Conservation (phyloP, 2,329 filamentous ascomycete genomes). For the Catunica adiposa region DNA sequence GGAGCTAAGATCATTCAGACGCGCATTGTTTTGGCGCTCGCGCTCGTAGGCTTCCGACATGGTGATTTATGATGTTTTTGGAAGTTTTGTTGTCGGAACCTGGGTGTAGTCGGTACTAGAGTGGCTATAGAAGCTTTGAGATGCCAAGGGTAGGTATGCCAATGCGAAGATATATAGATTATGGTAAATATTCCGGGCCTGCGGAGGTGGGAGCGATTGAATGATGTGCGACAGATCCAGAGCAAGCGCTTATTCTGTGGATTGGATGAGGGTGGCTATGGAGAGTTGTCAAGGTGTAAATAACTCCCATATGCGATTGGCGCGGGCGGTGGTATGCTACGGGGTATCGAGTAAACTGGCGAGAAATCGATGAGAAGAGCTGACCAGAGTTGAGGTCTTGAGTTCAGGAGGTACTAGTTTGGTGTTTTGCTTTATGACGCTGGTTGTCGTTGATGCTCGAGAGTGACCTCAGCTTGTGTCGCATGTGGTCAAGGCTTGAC, state of each 20-base stretch:
- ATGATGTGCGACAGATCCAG: too few relatives aligned
- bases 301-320: neutral
- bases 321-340: neutral
- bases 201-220: too few relatives aligned
- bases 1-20: slow-evolving; percentile 73
- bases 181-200: too few relatives aligned
- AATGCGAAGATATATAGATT: too few relatives aligned
- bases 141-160: too few relatives aligned
- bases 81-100: too few relatives aligned
- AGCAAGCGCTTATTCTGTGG: too few relatives aligned
- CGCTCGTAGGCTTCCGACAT: slow-evolving; percentile 69
- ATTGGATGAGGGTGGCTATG: neutral
- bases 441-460: neutral
- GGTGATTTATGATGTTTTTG: slow-evolving; percentile 15
- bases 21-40: slow-evolving; percentile 84
- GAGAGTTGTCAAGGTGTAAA: too few relatives aligned
- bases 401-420: neutral
- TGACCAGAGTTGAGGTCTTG: neutral
- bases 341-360: neutral
- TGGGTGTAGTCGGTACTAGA: too few relatives aligned
- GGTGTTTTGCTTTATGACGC: neutral
- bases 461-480: neutral
- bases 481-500: neutral
- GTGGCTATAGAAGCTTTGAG: too few relatives aligned
- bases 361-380: neutral